Conservation (phyloP, 495 filamentous ascomycete species). For the Penicillium antarcticum region DNA sequence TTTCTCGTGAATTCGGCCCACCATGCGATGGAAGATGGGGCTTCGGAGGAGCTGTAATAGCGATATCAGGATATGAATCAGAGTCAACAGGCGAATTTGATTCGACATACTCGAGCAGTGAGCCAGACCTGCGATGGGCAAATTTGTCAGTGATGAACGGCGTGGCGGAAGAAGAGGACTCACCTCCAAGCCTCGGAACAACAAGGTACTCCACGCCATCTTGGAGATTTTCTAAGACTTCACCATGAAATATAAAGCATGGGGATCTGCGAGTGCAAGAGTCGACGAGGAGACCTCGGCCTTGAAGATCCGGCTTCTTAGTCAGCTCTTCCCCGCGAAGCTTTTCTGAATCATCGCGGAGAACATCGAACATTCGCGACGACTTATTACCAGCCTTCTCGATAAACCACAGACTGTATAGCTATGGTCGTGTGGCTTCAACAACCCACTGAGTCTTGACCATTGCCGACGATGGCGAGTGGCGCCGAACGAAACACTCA, state of each 20-base stretch:
- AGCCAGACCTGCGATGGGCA: slow-evolving; percentile 36
- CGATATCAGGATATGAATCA: slow-evolving; percentile 16
- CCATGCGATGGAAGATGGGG: slow-evolving; percentile 56
- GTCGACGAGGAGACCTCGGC: neutral
- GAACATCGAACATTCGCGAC: neutral
- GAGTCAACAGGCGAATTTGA: neutral
- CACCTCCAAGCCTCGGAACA: slow-evolving; percentile 21
- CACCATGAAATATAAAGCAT: neutral
- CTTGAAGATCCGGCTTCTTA: slow-evolving; percentile 1
- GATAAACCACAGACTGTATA: neutral
- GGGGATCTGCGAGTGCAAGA: neutral
- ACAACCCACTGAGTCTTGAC: slow-evolving; percentile 12
- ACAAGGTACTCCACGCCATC: slow-evolving; percentile 19
- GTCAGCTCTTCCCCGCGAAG: slow-evolving; percentile 5
- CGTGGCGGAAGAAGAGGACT: neutral
- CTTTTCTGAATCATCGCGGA: slow-evolving; percentile 1
- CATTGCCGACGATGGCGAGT: slow-evolving; percentile 24
- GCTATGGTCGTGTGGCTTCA: slow-evolving; percentile 14
- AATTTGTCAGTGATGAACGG: neutral
- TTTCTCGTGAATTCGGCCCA: slow-evolving; percentile 52
- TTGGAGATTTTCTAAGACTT: neutral
- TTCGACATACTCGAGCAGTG: slow-evolving; percentile 34
- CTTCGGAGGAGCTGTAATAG: slow-evolving; percentile 56
- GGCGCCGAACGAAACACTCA: slow-evolving; percentile 9
- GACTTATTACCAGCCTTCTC: neutral